phyloP scores from a whole-genome alignment of 139 green algal species.

The Mesotaenium endlicherianum region DNA sequence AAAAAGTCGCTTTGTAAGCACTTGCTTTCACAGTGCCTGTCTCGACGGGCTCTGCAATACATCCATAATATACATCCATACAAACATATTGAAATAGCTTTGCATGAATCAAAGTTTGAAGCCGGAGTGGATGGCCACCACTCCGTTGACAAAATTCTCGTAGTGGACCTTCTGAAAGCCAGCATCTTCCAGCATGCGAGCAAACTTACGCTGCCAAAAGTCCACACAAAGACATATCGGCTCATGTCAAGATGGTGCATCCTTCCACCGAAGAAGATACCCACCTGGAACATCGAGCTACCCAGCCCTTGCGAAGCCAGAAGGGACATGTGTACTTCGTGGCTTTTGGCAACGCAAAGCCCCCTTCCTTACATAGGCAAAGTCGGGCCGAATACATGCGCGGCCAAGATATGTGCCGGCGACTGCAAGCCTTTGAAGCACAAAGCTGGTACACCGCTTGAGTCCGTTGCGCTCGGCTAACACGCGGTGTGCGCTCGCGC shows the following conservation, averaged over 20 bases:
- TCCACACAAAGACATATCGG: too few species aligned
- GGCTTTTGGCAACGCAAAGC: too few species aligned
- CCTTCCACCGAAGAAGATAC: too few species aligned
- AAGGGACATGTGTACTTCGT: neutral
- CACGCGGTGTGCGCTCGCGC: neutral
- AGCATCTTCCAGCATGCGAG: slow-evolving; percentile 73
- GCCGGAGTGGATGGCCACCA: slow-evolving; percentile 93
- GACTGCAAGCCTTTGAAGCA: neutral
- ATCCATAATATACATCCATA: too few species aligned
- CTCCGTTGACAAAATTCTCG: slow-evolving; percentile 79
- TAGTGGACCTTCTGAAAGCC: slow-evolving; percentile 80
- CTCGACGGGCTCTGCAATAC: too few species aligned
- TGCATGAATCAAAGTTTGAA: too few species aligned
- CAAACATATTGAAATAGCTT: too few species aligned
- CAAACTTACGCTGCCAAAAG: slow-evolving; percentile 70
- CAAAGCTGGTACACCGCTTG: neutral
- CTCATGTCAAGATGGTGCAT: too few species aligned
- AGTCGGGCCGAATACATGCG: neutral
- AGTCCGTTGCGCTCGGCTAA: neutral
- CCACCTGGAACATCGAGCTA: neutral
- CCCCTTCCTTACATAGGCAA: neutral
- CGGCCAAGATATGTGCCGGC: neutral
- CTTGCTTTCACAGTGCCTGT: too few species aligned
- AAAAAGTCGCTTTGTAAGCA: too few species aligned
- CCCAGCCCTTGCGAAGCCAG: neutral